phyloP scores from a whole-genome alignment of 2,329 filamentous ascomycete species.

The Magnaporthales sp. region DNA sequence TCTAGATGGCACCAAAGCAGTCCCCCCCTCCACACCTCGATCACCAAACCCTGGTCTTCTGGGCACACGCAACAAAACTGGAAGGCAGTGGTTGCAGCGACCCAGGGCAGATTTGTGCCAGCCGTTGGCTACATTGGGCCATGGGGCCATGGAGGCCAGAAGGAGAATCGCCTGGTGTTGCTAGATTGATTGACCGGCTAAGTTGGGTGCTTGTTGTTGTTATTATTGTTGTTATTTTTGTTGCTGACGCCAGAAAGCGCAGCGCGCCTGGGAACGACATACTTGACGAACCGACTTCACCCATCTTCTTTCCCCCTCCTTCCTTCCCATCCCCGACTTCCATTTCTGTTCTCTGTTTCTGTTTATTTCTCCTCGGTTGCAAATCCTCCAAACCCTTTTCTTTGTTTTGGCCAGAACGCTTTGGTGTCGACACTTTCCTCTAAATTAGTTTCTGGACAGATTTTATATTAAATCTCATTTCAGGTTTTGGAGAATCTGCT shows the following conservation, averaged over 20 bases:
- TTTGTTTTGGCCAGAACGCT: background rate
- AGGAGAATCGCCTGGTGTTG: background rate
- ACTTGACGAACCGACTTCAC: background rate
- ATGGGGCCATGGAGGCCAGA: background rate
- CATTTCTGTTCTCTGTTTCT: background rate
- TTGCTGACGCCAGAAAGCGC: background rate
- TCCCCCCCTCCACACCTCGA: background rate
- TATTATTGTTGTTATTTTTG: background rate
- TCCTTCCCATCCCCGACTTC: background rate
- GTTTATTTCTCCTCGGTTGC: background rate
- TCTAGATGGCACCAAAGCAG: background rate
- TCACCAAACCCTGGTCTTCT: background rate
- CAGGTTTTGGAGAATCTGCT: background rate
- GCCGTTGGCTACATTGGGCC: background rate
- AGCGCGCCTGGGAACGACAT: background rate
- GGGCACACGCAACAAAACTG: background rate
- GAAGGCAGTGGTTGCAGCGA: background rate
- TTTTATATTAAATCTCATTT: background rate
- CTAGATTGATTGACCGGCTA: background rate
- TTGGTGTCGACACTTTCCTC: background rate
- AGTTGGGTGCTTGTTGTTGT: background rate
- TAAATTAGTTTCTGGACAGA: background rate
- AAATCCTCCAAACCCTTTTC: background rate
- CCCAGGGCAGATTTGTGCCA: background rate
- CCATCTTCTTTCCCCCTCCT: background rate